Base-by-base conservation (phyloP, 1,284 basidiomycete species). In the Veloboletus limbatus region DNA sequence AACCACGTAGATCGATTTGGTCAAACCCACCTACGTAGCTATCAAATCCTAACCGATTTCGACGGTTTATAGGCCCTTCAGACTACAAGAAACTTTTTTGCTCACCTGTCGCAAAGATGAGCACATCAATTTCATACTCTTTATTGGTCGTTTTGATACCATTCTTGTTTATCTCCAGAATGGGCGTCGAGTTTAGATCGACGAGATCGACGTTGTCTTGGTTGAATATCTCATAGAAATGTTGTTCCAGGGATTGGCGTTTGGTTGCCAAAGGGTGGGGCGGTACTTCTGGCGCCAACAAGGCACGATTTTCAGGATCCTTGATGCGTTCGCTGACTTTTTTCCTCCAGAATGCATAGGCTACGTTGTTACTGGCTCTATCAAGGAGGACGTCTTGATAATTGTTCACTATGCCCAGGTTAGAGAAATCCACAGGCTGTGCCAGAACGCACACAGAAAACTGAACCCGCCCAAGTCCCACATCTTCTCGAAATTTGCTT, bases 161-260 rank as follows among this genome's bases (percentile, higher is more conserved):
- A 10, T 42, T 42, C 16, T 34, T 32, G 11, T 14, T 8, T 16
- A 55, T 49, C 34, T 55, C 45, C n/a, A n/a, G n/a, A n/a, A n/a
- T n/a, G n/a, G n/a, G n/a, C n/a, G n/a, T n/a, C n/a, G n/a, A n/a
- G n/a, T 39, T 54, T 5, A 48, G 2, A n/a, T 57, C 45, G 9
- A 57, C 45, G 11, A 55, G 24, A 5, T 57, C 55, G 2, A 57
- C 54, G 4, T 57, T 55, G 2, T 54, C 45, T 14, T 54, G 52
- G 20, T 57, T 37, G 24, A 48, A 35, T n/a, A 39, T 21, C 7
- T 57, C 53, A 14, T 58, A 57, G n/a, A 34, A 55, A 3, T 11
- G 9, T 27, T 46, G 40, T 10, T 55, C 54, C 27, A 50, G 8
- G 6, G 41, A 51, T 2, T 22, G 33, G 4, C 47, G 44, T 21